A percentile compares a stretch with the other conserved stretches of the same genome.
These are phyloP conservation scores for Rhizopus sp. DNA, from an alignment of 371 early-diverging fungal genomes.

Conservation along the genomic window DNA sequence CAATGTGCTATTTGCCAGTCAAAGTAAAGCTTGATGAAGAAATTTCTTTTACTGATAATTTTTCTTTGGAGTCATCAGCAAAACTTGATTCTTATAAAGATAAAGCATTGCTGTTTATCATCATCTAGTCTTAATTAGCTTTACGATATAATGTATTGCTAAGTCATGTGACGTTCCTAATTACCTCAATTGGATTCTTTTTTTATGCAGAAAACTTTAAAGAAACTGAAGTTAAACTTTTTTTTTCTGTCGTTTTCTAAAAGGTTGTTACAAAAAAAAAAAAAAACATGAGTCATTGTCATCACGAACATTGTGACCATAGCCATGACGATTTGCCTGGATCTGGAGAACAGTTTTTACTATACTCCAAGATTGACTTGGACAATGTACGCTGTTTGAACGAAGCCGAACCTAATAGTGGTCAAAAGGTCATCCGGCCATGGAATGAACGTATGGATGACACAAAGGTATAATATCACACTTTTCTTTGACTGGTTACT, in stretches of 20 bases:
- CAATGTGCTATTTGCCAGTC: too few relatives aligned
- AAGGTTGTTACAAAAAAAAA: too few relatives aligned
- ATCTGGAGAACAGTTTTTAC: constrained; percentile 72
- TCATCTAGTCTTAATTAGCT: too few relatives aligned
- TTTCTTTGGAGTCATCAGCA: too few relatives aligned
- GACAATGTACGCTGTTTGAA: constrained; percentile 85
- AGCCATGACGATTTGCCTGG: constrained; percentile 72
- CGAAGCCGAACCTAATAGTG: constrained; percentile 69
- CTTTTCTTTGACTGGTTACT: background rate
- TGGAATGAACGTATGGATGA: constrained; percentile 82
- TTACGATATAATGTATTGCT: too few relatives aligned
- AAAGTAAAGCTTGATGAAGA: too few relatives aligned
- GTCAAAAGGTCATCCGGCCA: constrained; percentile 80
- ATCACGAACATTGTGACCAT: constrained; percentile 73
- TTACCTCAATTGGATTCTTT: too few relatives aligned
- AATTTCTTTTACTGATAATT: too few relatives aligned
- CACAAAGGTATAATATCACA: constrained; percentile 43
- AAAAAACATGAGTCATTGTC: constrained; percentile 37
- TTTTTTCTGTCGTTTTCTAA: background rate
- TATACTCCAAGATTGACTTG: constrained; percentile 80
- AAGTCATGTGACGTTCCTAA: too few relatives aligned
- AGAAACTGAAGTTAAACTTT: background rate
- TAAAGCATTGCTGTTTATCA: too few relatives aligned
- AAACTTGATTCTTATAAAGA: too few relatives aligned
- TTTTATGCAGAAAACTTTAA: too few relatives aligned